phyloP scores from a whole-genome alignment of 148 eudicot genomes.

The Rhododendron simsii region DNA sequence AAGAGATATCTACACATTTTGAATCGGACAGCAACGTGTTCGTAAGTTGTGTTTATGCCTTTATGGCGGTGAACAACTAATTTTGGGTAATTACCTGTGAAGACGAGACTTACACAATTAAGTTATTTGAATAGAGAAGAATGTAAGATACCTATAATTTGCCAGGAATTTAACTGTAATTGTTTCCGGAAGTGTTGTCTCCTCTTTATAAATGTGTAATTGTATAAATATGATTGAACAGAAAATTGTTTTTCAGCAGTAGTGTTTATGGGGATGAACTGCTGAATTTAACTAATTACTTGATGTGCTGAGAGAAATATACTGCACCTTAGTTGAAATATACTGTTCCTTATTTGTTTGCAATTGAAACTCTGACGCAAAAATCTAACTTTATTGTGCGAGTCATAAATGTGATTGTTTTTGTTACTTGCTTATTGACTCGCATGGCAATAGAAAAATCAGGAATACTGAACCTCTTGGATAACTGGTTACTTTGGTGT shows the following conservation, averaged over 20 bases:
- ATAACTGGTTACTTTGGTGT: conserved; percentile 9
- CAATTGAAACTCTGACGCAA: background rate
- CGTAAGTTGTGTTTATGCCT: background rate
- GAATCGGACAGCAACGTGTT: background rate
- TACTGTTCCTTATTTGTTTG: background rate
- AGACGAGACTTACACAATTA: background rate
- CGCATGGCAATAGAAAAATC: background rate
- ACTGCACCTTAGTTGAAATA: too few species aligned
- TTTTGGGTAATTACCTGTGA: background rate
- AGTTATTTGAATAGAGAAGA: background rate
- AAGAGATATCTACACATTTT: background rate
- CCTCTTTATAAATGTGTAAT: background rate
- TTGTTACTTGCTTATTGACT: background rate
- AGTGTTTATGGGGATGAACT: background rate
- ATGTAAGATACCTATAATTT: background rate
- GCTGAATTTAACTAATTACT: conserved; percentile 1
- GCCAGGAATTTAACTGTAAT: background rate
- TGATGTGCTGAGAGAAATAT: background rate
- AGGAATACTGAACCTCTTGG: background rate
- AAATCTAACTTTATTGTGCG: background rate
- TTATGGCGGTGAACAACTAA: background rate
- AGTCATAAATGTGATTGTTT: background rate
- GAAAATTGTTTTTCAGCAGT: background rate
- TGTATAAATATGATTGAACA: background rate
- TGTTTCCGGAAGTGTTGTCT: background rate